Evolutionary conservation across 495 filamentous ascomycete species (phyloP), one percentile per base, ranked within the genome.

Genomic region (Trichoderma gamsii): DNA sequence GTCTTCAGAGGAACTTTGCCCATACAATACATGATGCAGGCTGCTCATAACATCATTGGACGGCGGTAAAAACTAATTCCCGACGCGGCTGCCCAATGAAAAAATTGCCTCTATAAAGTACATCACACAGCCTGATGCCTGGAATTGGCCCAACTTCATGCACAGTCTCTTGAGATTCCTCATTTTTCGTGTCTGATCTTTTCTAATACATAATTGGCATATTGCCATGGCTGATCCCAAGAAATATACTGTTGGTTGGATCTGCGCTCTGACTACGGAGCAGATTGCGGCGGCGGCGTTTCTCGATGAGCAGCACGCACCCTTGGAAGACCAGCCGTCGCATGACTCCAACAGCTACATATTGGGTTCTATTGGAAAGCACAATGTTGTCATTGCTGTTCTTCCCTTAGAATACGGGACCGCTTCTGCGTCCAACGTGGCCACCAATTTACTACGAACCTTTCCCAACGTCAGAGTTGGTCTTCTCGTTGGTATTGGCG

Each of bases 241-340:
- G 12, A 23, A 82, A 8, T 87, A 83, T 67, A 80, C 76, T 2
- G 76, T 87, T 9, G 84, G 79, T 27, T 84, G 80, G 80, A 79
- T 86, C 32, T 84, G 78, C 69, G 79, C 82, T 2, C 71, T 86
- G 5, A 65, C 72, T 8, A 69, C 71, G 16, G 84, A 86, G 71
- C 65, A 71, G 8, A 73, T 78, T n/a, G 84, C 83, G 0, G 83
- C 79, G 2, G 52, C 44, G 25, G 74, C 72, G 23, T 79, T 83
- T 71, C 76, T 87, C 1, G 83, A 88, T 68, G 77, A 81, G 68
- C 67, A 75, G 15, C 78, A 84, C 70, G 71, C 69, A 8, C 9
- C 43, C 21, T 70, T 41, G 70, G 21, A 35, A 23, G 32, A 32
- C 16, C 38, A 63, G 18, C 8, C 38, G 1, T 32, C 68, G 32